phyloP scores from a whole-genome alignment of 108 stramenopile genomes.

The Cyclotella choctawhatcheeana region DNA sequence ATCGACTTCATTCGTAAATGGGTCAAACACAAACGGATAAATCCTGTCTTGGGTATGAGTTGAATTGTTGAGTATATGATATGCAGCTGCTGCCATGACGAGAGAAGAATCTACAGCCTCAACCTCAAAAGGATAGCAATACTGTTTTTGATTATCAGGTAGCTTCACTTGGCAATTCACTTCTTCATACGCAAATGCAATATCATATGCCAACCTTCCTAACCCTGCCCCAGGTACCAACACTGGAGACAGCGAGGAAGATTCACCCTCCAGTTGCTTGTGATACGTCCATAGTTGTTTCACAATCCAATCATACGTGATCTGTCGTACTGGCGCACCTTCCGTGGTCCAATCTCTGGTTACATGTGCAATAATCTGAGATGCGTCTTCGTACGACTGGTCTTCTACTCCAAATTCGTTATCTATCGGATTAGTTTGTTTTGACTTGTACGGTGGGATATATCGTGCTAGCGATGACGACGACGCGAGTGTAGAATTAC shows the following conservation, averaged over 20 bases:
- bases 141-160: slow-evolving; percentile 1
- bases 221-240: slow-evolving; percentile 84
- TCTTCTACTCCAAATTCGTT: slow-evolving; percentile 14
- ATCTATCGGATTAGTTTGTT: slow-evolving; percentile 5
- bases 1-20: slow-evolving; percentile 79
- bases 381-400: slow-evolving; percentile 61
- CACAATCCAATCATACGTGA: slow-evolving; percentile 71
- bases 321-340: slow-evolving; percentile 53
- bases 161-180: neutral
- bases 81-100: slow-evolving; percentile 75
- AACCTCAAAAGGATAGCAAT: slow-evolving; percentile 54
- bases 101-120: slow-evolving; percentile 83
- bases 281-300: slow-evolving; percentile 49
- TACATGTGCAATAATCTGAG: slow-evolving; percentile 74
- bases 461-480: slow-evolving; percentile 17
- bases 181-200: slow-evolving; percentile 38
- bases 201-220: slow-evolving; percentile 81
- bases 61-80: slow-evolving; percentile 39
- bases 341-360: slow-evolving; percentile 74
- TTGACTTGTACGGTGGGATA: slow-evolving; percentile 34
- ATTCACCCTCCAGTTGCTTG: neutral
- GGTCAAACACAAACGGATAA: slow-evolving; percentile 72
- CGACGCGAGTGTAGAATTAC: too few relatives aligned
- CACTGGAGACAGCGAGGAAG: slow-evolving; percentile 42
- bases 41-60: slow-evolving; percentile 24